These are phyloP conservation scores for Aspergillus costaricaensis DNA, from an alignment of 2,329 filamentous ascomycete species.

Conservation along the genomic window DNA sequence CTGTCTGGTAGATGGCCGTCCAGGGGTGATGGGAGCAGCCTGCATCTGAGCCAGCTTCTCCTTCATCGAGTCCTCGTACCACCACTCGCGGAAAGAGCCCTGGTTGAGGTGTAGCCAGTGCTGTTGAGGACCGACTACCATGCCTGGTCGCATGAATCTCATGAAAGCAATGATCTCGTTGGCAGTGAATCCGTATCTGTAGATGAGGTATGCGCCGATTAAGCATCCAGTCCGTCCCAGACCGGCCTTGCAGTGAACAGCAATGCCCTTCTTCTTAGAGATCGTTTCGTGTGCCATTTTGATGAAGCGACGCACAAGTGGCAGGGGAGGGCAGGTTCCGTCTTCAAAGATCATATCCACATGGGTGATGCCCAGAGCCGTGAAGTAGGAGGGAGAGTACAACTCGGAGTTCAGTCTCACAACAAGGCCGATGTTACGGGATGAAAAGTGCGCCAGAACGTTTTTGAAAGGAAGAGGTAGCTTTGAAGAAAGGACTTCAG, in stretches of 20 bases:
- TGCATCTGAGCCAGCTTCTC: constrained; percentile 74
- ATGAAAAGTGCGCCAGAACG: constrained; percentile 83
- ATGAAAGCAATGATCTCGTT: constrained; percentile 98
- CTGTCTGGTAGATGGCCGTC: constrained; percentile 58
- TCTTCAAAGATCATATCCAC: constrained; percentile 99
- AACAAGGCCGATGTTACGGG: constrained; percentile 86
- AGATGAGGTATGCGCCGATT: constrained; percentile 97
- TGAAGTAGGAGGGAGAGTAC: constrained; percentile 97
- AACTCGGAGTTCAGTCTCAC: constrained; percentile 94
- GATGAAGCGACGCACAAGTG: constrained; percentile 91
- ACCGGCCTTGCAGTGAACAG: constrained; percentile 97
- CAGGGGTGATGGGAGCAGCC: constrained; percentile 58
- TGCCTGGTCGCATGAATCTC: constrained; percentile 97
- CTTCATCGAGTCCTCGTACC: constrained; percentile 76
- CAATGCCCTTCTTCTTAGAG: constrained; percentile 87
- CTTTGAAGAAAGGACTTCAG: constrained; percentile 68
- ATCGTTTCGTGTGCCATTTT: constrained; percentile 94
- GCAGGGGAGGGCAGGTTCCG: constrained; percentile 87
- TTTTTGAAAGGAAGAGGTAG: constrained; percentile 93
- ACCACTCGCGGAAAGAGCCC: constrained; percentile 97
- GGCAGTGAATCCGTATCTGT: constrained; percentile 93
- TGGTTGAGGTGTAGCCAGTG: constrained; percentile 99
- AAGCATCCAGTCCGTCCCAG: constrained; percentile 92
- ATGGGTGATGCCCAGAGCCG: constrained; percentile 89
- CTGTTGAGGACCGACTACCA: constrained; percentile 98